phyloP scores from a whole-genome alignment of 1,284 basidiomycete genomes.

The Pseudozyma sp. region DNA sequence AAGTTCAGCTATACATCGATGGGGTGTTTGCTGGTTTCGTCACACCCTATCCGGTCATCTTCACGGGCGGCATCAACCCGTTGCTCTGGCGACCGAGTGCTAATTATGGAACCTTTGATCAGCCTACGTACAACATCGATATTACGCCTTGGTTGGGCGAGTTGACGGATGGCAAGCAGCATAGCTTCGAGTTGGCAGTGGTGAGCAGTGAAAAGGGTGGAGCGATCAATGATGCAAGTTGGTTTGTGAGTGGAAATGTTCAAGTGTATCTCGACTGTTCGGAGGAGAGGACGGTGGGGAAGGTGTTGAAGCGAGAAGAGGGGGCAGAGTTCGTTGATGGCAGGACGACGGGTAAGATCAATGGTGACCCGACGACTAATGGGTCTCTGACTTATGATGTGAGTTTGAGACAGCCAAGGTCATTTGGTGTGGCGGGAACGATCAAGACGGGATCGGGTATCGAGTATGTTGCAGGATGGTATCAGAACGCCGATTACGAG shows the following conservation, averaged over 20 bases:
- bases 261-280: constrained; percentile 71
- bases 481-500: constrained; percentile 11
- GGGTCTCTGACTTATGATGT: constrained; percentile 24
- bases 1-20: constrained; percentile 82
- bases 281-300: constrained; percentile 40
- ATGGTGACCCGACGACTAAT: constrained; percentile 21
- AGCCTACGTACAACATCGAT: constrained; percentile 82
- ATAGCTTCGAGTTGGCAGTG: constrained; percentile 79
- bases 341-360: constrained; percentile 6
- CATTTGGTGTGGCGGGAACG: constrained; percentile 23
- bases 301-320: constrained; percentile 5
- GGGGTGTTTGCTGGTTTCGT: constrained; percentile 79
- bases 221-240: constrained; percentile 77
- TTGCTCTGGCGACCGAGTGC: constrained; percentile 82
- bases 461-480: constrained; percentile 23
- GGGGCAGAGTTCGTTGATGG: constrained; percentile 18
- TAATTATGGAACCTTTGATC: constrained; percentile 80
- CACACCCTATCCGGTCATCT: constrained; percentile 82
- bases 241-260: constrained; percentile 79
- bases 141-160: constrained; percentile 81
- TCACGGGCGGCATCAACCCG: constrained; percentile 82
- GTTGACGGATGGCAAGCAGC: constrained; percentile 77
- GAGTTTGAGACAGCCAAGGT: constrained; percentile 4
- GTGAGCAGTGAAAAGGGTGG: constrained; percentile 76
- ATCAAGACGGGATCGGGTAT: constrained; percentile 29